Evolutionary conservation across 2,329 filamentous ascomycete genomes (phyloP).

Genomic region (Hypoxylon rubiginosum): DNA sequence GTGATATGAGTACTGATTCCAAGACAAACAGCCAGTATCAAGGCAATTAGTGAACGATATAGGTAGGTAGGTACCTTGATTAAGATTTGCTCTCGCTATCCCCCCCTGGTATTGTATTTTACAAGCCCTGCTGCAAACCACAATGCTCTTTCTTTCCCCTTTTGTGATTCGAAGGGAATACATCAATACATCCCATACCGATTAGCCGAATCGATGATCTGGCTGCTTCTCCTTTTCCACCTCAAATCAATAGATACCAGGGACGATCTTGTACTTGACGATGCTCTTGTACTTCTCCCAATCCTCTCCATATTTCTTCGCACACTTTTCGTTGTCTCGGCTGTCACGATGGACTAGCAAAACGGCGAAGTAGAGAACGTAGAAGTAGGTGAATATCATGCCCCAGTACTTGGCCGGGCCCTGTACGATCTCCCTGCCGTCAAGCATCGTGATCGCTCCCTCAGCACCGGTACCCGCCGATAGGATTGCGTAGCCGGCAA

Average conservation of each 20-base stretch:
- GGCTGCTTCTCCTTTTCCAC: slow-evolving; percentile 2
- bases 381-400: slow-evolving; percentile 93
- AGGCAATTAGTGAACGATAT: neutral
- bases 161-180: neutral
- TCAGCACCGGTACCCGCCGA: slow-evolving; percentile 64
- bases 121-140: neutral
- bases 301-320: slow-evolving; percentile 90
- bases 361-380: slow-evolving; percentile 90
- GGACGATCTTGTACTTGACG: slow-evolving; percentile 86
- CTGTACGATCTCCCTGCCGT: slow-evolving; percentile 75
- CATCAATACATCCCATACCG: neutral
- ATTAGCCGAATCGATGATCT: neutral
- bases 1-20: too few species aligned
- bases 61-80: neutral
- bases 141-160: neutral
- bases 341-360: slow-evolving; percentile 87
- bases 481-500: slow-evolving; percentile 84
- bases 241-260: slow-evolving; percentile 78
- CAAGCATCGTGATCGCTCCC: slow-evolving; percentile 68
- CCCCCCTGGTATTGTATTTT: neutral
- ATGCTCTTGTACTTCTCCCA: slow-evolving; percentile 90
- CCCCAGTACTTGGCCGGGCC: slow-evolving; percentile 84
- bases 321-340: slow-evolving; percentile 92
- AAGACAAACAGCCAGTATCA: neutral
- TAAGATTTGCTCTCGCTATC: neutral